Percentiles rank a stretch among this genome's conserved stretches.
Evolutionary conservation across 2,329 filamentous ascomycete species (phyloP).

Genomic region (Colletotrichum eremochloae): DNA sequence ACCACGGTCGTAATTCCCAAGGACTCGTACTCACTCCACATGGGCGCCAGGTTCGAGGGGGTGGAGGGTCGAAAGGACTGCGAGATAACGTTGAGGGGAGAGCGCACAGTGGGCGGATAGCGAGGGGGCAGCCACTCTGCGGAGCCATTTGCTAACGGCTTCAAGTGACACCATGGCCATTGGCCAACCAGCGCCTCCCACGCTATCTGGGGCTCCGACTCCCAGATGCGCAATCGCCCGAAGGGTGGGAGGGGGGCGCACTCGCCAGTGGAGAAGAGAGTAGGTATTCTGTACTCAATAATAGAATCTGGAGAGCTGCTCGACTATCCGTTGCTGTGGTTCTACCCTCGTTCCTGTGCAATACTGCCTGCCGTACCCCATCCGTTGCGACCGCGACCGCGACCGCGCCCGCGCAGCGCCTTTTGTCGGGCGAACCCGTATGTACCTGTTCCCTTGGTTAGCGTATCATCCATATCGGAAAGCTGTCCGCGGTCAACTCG

Average conservation of each 20-base stretch:
- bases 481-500: slow-evolving; percentile 26
- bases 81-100: slow-evolving; percentile 37
- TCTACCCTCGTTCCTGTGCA: not conserved
- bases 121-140: slow-evolving; percentile 34
- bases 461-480: slow-evolving; percentile 23
- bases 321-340: slow-evolving; percentile 26
- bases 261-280: slow-evolving; percentile 16
- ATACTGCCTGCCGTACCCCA: slow-evolving; percentile 4
- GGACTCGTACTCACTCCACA: slow-evolving; percentile 35
- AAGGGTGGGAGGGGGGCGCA: slow-evolving; percentile 3
- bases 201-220: slow-evolving; percentile 33
- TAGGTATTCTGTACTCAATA: not conserved
- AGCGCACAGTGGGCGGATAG: slow-evolving; percentile 20
- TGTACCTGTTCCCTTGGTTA: slow-evolving; percentile 24
- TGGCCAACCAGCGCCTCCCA: slow-evolving; percentile 37
- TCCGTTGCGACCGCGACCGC: slow-evolving; percentile 1
- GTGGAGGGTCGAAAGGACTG: slow-evolving; percentile 16
- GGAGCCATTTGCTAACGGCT: slow-evolving; percentile 41
- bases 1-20: slow-evolving; percentile 5
- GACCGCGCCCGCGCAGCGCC: not conserved
- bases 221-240: slow-evolving; percentile 35
- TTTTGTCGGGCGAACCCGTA: slow-evolving; percentile 7
- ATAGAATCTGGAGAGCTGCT: slow-evolving; percentile 28
- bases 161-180: slow-evolving; percentile 34
- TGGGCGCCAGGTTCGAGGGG: not conserved